phyloP scores from a whole-genome alignment of 73 alveolate genomes.

The Paramecium tetraurelia region DNA sequence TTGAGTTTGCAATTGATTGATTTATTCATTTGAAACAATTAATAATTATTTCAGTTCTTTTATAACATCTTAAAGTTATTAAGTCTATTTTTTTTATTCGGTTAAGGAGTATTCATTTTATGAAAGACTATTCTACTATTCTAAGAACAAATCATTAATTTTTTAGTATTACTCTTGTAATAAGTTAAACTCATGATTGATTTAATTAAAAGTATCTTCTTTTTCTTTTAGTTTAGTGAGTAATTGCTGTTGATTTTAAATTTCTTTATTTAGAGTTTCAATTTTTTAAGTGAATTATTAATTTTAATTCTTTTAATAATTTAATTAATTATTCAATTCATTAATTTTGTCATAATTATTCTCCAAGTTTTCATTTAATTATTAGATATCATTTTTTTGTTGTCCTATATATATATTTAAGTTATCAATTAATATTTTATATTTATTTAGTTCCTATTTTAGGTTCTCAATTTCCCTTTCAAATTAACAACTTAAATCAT shows the following conservation, averaged over 20 bases:
- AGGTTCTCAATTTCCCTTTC: background rate
- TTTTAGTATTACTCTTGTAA: background rate
- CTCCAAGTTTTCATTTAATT: background rate
- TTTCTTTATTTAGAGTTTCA: background rate
- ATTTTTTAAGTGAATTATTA: background rate
- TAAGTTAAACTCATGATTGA: background rate
- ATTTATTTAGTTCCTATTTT: background rate
- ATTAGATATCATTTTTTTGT: background rate
- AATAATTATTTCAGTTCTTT: background rate
- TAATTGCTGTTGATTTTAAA: background rate
- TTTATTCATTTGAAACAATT: background rate
- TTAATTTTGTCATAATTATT: background rate
- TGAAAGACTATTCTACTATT: background rate
- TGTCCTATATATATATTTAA: background rate
- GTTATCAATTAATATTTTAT: background rate
- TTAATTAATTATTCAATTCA: background rate
- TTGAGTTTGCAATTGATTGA: background rate
- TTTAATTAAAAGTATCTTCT: background rate
- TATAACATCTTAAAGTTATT: background rate
- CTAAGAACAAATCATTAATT: background rate
- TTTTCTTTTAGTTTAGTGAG: background rate
- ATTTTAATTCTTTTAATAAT: background rate
- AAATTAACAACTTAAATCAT: background rate
- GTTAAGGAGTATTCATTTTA: background rate
- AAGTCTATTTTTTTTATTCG: background rate